Evolutionary conservation across 768 basidiomycete species (phyloP).

Genomic region (Boletus vinaceobasis): DNA sequence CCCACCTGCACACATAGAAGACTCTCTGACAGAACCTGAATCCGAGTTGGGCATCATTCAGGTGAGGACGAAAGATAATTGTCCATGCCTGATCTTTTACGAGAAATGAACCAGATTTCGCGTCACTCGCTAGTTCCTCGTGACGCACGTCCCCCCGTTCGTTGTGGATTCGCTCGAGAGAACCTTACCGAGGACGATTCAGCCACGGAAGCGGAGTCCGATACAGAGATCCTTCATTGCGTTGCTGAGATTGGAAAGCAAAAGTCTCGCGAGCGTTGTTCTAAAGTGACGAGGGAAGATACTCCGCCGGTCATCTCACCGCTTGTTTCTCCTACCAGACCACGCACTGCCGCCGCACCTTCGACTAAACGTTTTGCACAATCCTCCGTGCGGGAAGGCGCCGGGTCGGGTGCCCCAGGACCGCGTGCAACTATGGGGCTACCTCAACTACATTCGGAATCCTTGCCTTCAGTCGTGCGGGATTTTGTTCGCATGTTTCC

Average conservation of each 20-base stretch:
- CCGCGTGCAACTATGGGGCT: background rate
- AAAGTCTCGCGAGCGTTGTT: background rate
- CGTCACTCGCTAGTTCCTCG: background rate
- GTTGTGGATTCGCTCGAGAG: background rate
- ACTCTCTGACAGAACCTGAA: conserved; percentile 31
- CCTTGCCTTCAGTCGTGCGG: conserved; percentile 28
- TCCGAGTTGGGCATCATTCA: conserved; percentile 21
- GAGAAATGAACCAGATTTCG: background rate
- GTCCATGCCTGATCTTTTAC: background rate
- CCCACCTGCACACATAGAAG: conserved; percentile 13
- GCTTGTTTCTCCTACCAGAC: conserved; percentile 26
- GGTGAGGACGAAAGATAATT: conserved; percentile 1
- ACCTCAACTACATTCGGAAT: conserved; percentile 4
- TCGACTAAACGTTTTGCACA: background rate
- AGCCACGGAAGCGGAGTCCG: conserved; percentile 33
- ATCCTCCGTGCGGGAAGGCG: conserved; percentile 7
- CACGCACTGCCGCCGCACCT: conserved; percentile 4
- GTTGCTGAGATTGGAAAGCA: conserved; percentile 17
- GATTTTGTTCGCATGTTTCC: conserved; percentile 33
- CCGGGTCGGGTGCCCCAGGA: conserved; percentile 1
- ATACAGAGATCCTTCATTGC: conserved; percentile 24
- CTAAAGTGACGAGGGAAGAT: conserved; percentile 2
- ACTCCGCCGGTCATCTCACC: conserved; percentile 21
- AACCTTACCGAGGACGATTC: conserved; percentile 24
- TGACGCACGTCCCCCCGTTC: background rate